Conservation (phyloP, 129 eudicot species). For the Kitagawia praeruptora region DNA sequence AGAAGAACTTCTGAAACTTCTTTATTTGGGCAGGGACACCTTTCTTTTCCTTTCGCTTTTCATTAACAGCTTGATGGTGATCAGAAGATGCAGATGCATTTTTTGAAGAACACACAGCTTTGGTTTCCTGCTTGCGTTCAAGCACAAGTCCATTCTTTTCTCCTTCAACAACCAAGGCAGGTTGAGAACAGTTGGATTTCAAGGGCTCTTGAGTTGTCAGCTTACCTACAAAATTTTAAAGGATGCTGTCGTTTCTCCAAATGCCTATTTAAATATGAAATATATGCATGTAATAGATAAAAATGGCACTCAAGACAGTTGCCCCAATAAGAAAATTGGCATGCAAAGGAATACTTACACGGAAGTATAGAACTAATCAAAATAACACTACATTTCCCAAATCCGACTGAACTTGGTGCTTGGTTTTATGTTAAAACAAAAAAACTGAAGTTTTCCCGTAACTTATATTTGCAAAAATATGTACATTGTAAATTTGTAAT, state of each 20-base stretch:
- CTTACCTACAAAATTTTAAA: slow-evolving; percentile 15
- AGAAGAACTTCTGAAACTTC: slow-evolving; percentile 42
- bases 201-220: slow-evolving; percentile 21
- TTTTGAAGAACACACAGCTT: slow-evolving; percentile 8
- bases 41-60: slow-evolving; percentile 26
- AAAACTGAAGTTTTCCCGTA: background rate
- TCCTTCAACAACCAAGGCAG: background rate
- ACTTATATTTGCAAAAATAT: background rate
- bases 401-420: background rate
- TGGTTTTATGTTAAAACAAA: background rate
- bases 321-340: background rate
- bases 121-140: slow-evolving; percentile 13
- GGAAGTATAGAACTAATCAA: background rate
- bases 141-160: slow-evolving; percentile 2
- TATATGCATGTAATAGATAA: background rate
- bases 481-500: too few relatives aligned
- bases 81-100: slow-evolving; percentile 16
- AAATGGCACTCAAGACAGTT: background rate
- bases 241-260: background rate
- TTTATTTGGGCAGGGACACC: slow-evolving; percentile 26
- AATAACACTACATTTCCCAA: background rate
- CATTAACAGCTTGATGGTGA: slow-evolving; percentile 12
- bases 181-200: background rate
- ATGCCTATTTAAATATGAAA: background rate
- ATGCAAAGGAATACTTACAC: background rate